phyloP scores from a whole-genome alignment of 2,329 filamentous ascomycete genomes.

The Hypoxylon sp. region DNA sequence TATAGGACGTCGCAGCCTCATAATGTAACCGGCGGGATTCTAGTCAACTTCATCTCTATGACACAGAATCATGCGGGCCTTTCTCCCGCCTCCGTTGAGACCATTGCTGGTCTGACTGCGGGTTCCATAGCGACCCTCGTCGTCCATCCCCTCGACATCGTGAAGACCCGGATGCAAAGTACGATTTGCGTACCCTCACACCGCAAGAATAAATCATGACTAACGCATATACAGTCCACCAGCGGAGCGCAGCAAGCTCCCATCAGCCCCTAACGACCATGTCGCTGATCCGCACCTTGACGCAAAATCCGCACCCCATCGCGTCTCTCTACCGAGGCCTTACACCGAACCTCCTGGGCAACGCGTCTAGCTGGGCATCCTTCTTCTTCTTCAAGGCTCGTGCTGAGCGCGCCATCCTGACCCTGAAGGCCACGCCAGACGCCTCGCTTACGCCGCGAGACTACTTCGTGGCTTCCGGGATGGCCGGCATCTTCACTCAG shows the following conservation, averaged over 20 bases:
- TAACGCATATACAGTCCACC: slow-evolving; percentile 60
- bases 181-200: slow-evolving; percentile 49
- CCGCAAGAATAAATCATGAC: slow-evolving; percentile 32
- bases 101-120: slow-evolving; percentile 89
- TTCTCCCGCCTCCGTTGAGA: slow-evolving; percentile 86
- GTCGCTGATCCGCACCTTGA: slow-evolving; percentile 66
- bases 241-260: slow-evolving; percentile 58
- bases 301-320: slow-evolving; percentile 68
- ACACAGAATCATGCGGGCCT: slow-evolving; percentile 70
- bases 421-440: slow-evolving; percentile 49
- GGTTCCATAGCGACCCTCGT: slow-evolving; percentile 88
- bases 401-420: slow-evolving; percentile 64
- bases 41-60: slow-evolving; percentile 58
- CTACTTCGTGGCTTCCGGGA: slow-evolving; percentile 84
- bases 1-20: slow-evolving; percentile 12
- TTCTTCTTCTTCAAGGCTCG: slow-evolving; percentile 86
- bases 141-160: slow-evolving; percentile 92
- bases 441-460: slow-evolving; percentile 71
- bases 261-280: slow-evolving; percentile 62
- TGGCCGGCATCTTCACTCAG: slow-evolving; percentile 80
- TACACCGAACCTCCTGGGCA: slow-evolving; percentile 90
- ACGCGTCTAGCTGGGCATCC: slow-evolving; percentile 89
- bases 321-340: slow-evolving; percentile 89
- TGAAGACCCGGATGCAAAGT: slow-evolving; percentile 97
- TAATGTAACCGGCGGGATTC: slow-evolving; percentile 23